A percentile compares a stretch with the other conserved stretches of the same genome.
phyloP scores from a whole-genome alignment of 306 rosid species.

The Gillenia trifoliata region DNA sequence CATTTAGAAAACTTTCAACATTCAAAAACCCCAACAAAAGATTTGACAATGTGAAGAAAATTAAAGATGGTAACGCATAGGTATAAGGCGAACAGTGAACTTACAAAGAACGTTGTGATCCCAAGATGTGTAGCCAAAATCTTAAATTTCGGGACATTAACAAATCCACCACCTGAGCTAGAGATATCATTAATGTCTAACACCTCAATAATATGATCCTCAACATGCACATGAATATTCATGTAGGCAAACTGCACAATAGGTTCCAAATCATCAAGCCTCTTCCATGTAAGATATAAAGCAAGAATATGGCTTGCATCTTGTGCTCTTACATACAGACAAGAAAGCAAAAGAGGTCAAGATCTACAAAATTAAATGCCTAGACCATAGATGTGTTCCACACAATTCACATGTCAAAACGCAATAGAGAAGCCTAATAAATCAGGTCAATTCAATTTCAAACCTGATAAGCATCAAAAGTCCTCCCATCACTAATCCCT shows the following conservation, averaged over 20 bases:
- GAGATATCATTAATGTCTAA: conserved; percentile 40
- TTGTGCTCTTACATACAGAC: not conserved
- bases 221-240: conserved; percentile 72
- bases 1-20: conserved; percentile 16
- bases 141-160: conserved; percentile 49
- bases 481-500: conserved; percentile 64
- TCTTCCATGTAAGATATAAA: not conserved
- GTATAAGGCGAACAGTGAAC: conserved; percentile 24
- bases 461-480: conserved; percentile 84
- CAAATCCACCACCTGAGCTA: conserved; percentile 35
- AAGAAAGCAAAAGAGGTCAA: conserved; percentile 9
- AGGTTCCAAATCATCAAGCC: conserved; percentile 28
- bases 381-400: not conserved
- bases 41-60: conserved; percentile 16
- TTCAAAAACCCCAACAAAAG: conserved; percentile 17
- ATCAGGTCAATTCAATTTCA: conserved; percentile 22
- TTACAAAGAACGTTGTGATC: conserved; percentile 73
- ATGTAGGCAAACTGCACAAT: conserved; percentile 73
- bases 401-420: not conserved
- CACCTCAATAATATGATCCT: conserved; percentile 70
- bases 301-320: not conserved
- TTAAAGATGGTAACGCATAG: conserved; percentile 4
- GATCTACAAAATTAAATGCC: conserved; percentile 2
- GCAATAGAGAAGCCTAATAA: conserved; percentile 5
- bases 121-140: conserved; percentile 71